These are phyloP conservation scores for Trichoderma polysporum DNA, from an alignment of 2,329 filamentous ascomycete genomes.

Conservation along the genomic window DNA sequence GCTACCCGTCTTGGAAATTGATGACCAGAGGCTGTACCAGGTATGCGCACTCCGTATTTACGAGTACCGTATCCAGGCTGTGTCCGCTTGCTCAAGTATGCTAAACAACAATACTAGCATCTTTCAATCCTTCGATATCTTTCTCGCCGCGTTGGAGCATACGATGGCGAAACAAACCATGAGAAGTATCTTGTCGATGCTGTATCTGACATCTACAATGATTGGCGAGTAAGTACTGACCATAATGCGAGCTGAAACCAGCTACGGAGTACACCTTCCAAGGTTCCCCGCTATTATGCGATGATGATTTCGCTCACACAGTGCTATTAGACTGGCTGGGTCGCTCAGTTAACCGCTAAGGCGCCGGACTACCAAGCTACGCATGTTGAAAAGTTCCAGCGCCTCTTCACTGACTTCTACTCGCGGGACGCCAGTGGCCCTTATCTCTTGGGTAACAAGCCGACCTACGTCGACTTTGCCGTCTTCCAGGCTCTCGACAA, in stretches of 20 bases:
- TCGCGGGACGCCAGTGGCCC: slow-evolving; percentile 34
- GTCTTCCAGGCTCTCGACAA: slow-evolving; percentile 42
- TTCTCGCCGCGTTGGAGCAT: slow-evolving; percentile 34
- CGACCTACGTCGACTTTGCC: slow-evolving; percentile 42
- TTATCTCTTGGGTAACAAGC: slow-evolving; percentile 37
- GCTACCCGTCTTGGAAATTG: slow-evolving; percentile 39
- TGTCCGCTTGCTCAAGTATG: slow-evolving; percentile 23
- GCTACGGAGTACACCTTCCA: too few relatives aligned
- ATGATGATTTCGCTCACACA: background rate
- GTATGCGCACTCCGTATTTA: slow-evolving; percentile 17
- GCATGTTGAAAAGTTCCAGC: slow-evolving; percentile 1
- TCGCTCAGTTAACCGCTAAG: slow-evolving; percentile 28
- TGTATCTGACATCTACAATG: slow-evolving; percentile 40
- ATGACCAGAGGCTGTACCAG: slow-evolving; percentile 31
- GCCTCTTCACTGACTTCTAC: slow-evolving; percentile 32
- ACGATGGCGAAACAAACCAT: slow-evolving; percentile 38
- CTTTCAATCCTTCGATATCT: slow-evolving; percentile 37
- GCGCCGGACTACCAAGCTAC: slow-evolving; percentile 34
- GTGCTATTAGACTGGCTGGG: slow-evolving; percentile 25
- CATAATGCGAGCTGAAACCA: background rate
- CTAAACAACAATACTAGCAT: background rate
- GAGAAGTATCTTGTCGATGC: slow-evolving; percentile 41
- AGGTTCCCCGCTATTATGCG: background rate
- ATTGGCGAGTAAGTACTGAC: slow-evolving; percentile 38
- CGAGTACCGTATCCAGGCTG: slow-evolving; percentile 26